A percentile compares a stretch with the other conserved stretches of the same genome.
Conservation (phyloP, 257 asterid species). For the Lycium barbarum region DNA sequence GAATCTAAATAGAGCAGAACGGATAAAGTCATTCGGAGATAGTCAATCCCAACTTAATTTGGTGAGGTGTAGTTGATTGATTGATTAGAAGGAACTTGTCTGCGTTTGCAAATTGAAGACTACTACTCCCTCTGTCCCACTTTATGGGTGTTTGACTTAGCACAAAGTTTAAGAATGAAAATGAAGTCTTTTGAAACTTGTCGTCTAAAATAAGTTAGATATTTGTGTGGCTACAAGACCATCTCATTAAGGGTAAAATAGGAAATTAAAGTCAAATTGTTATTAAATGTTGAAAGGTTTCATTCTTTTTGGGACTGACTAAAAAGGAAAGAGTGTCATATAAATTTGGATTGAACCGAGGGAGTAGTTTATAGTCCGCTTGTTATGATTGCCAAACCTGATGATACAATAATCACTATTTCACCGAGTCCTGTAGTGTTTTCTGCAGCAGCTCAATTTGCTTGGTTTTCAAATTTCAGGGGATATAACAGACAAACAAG, state of each 20-base stretch:
- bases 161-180: no score
- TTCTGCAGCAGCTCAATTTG: background rate
- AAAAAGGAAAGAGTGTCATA: no score
- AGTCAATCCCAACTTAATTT: background rate
- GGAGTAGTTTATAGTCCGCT: background rate
- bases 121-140: background rate
- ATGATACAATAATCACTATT: background rate
- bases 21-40: background rate
- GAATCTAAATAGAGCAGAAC: background rate
- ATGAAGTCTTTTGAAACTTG: no score
- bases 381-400: background rate
- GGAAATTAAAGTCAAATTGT: no score
- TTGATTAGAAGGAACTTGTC: background rate
- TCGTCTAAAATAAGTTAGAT: no score
- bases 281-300: no score
- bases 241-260: no score
- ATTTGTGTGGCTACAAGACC: no score
- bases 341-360: no score
- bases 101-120: background rate
- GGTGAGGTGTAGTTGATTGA: background rate
- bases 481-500: conserved; percentile 65
- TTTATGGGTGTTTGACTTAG: no score
- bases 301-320: no score
- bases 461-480: conserved; percentile 49
- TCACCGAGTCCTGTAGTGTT: background rate